phyloP scores from a whole-genome alignment of 257 asterid species.

The Phtheirospermum japonicum region DNA sequence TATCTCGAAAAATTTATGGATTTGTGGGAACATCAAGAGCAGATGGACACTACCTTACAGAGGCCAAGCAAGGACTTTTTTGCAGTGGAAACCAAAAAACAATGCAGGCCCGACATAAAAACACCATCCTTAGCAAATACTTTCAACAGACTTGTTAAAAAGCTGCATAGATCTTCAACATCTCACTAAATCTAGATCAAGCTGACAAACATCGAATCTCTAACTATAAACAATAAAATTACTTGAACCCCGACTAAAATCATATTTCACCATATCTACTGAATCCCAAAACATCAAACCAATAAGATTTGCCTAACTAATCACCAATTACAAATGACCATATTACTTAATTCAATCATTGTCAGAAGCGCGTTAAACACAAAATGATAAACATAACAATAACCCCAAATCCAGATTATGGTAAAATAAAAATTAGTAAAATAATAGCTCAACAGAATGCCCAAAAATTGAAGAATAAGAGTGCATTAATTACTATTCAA shows the following conservation, averaged over 20 bases:
- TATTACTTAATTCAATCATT: constrained; percentile 19
- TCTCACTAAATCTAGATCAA: constrained; percentile 29
- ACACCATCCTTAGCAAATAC: constrained; percentile 14
- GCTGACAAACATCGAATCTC: neutral
- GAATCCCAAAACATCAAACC: constrained; percentile 25
- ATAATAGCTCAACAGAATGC: no score
- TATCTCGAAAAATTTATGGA: constrained; percentile 18
- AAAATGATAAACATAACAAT: no score
- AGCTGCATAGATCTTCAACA: constrained; percentile 13
- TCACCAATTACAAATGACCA: constrained; percentile 10
- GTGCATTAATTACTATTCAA: no score
- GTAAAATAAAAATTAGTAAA: no score
- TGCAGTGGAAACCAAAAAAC: constrained; percentile 29
- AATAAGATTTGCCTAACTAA: constrained; percentile 12
- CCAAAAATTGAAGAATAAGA: no score
- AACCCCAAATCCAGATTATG: constrained; percentile 22
- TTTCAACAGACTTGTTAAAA: constrained; percentile 13
- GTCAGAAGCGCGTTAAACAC: no score
- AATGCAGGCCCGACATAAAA: neutral
- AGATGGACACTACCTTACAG: constrained; percentile 61
- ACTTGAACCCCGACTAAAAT: no score
- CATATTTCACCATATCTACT: constrained; percentile 15
- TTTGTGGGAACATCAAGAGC: constrained; percentile 24
- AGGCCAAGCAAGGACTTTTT: constrained; percentile 63
- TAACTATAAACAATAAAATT: no score